Percentiles rank a stretch among this genome's conserved stretches.
These are phyloP conservation scores for Dentipellis sp. DNA, from an alignment of 768 basidiomycete species.

Conservation along the genomic window DNA sequence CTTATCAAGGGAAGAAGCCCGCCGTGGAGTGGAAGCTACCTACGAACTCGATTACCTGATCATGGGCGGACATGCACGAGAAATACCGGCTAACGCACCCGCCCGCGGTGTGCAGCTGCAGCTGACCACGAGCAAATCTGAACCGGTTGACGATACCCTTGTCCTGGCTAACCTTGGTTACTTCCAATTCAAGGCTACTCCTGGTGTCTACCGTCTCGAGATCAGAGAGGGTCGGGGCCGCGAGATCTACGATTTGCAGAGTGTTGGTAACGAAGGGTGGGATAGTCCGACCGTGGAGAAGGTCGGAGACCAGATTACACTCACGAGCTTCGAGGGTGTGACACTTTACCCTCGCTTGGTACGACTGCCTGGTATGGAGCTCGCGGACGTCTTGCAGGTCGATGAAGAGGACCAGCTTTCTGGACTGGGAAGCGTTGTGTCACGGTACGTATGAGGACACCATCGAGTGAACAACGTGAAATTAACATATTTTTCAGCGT, in stretches of 20 bases:
- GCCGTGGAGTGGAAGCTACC: slow-evolving; percentile 54
- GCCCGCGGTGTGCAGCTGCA: slow-evolving; percentile 91
- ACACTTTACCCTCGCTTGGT: slow-evolving; percentile 78
- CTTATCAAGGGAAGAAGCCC: slow-evolving; percentile 45
- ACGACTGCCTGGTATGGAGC: slow-evolving; percentile 69
- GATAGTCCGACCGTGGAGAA: slow-evolving; percentile 61
- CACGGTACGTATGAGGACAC: slow-evolving; percentile 32
- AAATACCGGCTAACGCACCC: slow-evolving; percentile 49
- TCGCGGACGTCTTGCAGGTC: slow-evolving; percentile 65
- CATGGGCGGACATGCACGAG: slow-evolving; percentile 91
- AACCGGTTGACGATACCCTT: slow-evolving; percentile 72
- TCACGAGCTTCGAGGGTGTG: slow-evolving; percentile 86
- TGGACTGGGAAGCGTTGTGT: slow-evolving; percentile 37
- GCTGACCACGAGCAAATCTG: slow-evolving; percentile 38
- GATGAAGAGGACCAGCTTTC: slow-evolving; percentile 22
- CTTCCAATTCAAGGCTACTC: slow-evolving; percentile 88
- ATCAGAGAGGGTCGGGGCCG: slow-evolving; percentile 77
- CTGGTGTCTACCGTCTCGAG: slow-evolving; percentile 77
- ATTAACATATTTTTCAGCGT: slow-evolving; percentile 16
- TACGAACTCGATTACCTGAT: slow-evolving; percentile 89
- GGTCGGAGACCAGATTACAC: slow-evolving; percentile 64
- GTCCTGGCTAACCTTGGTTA: slow-evolving; percentile 95
- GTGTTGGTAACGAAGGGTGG: slow-evolving; percentile 87
- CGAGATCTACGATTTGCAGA: slow-evolving; percentile 75
- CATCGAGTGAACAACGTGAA: neutral